These are phyloP conservation scores for Penicillium riverlandense DNA, from an alignment of 495 filamentous ascomycete species.

Conservation along the genomic window DNA sequence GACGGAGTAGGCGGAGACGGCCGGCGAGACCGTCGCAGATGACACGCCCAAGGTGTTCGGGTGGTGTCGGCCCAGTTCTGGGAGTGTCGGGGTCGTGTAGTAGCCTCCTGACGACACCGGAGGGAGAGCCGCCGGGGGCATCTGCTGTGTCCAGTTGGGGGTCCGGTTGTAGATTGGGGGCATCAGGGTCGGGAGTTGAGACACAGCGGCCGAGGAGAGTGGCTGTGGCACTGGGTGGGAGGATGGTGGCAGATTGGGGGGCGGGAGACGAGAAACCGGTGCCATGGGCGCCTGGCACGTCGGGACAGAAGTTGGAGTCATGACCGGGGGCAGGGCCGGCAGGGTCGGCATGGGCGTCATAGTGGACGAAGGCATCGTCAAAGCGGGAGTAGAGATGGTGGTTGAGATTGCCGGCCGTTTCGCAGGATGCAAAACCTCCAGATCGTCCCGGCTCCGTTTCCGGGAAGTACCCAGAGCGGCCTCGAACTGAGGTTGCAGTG, in stretches of 20 bases:
- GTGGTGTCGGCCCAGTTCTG: conserved; percentile 38
- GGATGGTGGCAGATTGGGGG: conserved; percentile 39
- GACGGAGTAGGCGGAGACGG: conserved; percentile 32
- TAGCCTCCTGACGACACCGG: conserved; percentile 22
- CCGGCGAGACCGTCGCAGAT: conserved; percentile 33
- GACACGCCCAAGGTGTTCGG: conserved; percentile 30
- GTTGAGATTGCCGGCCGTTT: conserved; percentile 49
- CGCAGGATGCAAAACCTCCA: conserved; percentile 54
- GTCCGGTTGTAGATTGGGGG: conserved; percentile 52
- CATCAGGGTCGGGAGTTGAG: conserved; percentile 50
- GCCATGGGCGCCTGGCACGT: conserved; percentile 21
- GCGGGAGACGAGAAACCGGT: conserved; percentile 46
- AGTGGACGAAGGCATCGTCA: conserved; percentile 23
- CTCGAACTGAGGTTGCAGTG: conserved; percentile 16
- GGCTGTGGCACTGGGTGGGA: conserved; percentile 28
- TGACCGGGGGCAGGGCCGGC: conserved; percentile 31
- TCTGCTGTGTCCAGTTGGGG: conserved; percentile 38
- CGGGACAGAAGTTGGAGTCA: conserved; percentile 29
- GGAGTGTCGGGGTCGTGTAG: conserved; percentile 45
- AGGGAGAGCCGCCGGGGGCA: conserved; percentile 35
- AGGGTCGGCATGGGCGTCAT: conserved; percentile 30
- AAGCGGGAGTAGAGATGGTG: conserved; percentile 21
- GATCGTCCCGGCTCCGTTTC: conserved; percentile 69
- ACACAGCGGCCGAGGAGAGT: conserved; percentile 44
- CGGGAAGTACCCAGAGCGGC: conserved; percentile 35